These are phyloP conservation scores for Globisporangium nagaii DNA, from an alignment of 352 stramenopile species.

Conservation along the genomic window DNA sequence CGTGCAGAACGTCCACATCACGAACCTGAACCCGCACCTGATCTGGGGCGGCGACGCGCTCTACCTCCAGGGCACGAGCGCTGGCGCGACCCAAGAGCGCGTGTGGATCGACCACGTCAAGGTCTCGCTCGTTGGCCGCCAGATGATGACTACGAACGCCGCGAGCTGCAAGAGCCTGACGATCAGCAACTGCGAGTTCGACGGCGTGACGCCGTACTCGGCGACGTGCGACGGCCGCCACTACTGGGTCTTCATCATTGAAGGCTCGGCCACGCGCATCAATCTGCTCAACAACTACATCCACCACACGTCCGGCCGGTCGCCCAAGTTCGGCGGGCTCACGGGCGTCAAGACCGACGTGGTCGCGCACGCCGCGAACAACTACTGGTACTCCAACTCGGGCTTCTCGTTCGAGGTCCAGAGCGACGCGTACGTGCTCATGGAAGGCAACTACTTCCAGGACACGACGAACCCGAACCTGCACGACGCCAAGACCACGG, in stretches of 20 bases:
- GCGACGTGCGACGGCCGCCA: constrained; percentile 29
- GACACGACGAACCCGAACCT: constrained; percentile 19
- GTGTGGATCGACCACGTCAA: constrained; percentile 39
- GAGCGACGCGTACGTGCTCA: constrained; percentile 9
- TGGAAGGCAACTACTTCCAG: constrained; percentile 37
- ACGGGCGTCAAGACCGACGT: constrained; percentile 12
- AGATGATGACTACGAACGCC: constrained; percentile 28
- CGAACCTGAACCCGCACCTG: constrained; percentile 32
- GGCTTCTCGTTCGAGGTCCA: constrained; percentile 16
- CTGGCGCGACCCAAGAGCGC: constrained; percentile 13
- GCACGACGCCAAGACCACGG: background rate
- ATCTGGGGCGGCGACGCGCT: constrained; percentile 13
- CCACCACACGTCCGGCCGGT: constrained; percentile 28
- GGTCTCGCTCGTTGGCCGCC: constrained; percentile 16
- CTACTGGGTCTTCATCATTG: constrained; percentile 33
- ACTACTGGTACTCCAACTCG: constrained; percentile 18
- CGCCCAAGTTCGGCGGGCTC: constrained; percentile 21
- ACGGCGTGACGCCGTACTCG: constrained; percentile 21
- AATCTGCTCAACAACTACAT: constrained; percentile 33
- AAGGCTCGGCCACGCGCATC: constrained; percentile 21
- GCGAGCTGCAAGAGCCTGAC: constrained; percentile 24
- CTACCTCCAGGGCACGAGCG: constrained; percentile 13
- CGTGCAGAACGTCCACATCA: constrained; percentile 34
- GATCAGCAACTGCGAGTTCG: constrained; percentile 34
- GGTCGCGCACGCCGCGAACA: constrained; percentile 14